Percentiles rank a stretch among this genome's conserved stretches.
Conservation (phyloP, 148 eudicot species). For the Arbutus unedo region DNA sequence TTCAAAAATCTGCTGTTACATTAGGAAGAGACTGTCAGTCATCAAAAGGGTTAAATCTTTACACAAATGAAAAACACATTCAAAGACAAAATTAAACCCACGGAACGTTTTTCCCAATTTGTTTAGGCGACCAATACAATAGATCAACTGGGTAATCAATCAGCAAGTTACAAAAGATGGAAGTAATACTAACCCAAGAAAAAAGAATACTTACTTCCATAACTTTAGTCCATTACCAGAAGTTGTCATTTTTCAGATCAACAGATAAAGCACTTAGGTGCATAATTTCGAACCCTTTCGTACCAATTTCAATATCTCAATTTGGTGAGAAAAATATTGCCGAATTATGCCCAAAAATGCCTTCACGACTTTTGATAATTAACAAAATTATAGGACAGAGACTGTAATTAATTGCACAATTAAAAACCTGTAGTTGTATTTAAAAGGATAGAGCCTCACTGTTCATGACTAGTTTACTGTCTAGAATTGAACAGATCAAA, state of each 20-base stretch:
- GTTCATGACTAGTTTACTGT: not conserved
- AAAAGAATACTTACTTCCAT: not conserved
- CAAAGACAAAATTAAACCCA: not conserved
- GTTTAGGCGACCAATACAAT: not conserved
- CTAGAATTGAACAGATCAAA: not conserved
- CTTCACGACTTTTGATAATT: not conserved
- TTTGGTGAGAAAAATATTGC: not conserved
- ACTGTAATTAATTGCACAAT: not conserved
- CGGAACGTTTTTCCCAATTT: not conserved
- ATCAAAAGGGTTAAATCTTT: not conserved
- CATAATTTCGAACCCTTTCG: not conserved
- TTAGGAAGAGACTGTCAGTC: not conserved
- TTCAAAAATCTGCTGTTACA: constrained; percentile 21
- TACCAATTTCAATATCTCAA: not conserved
- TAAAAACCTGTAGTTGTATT: not conserved
- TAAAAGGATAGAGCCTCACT: not conserved
- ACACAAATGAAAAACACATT: not conserved
- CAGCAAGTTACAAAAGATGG: not conserved
- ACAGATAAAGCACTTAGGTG: not conserved
- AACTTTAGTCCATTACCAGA: not conserved
- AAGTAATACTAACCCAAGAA: not conserved
- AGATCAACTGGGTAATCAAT: not conserved
- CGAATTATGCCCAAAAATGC: not conserved
- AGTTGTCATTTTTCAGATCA: not conserved
- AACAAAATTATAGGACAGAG: too few species aligned